These are phyloP conservation scores for Ophiostoma sp. DNA, from an alignment of 2,329 filamentous ascomycete species.

Conservation along the genomic window DNA sequence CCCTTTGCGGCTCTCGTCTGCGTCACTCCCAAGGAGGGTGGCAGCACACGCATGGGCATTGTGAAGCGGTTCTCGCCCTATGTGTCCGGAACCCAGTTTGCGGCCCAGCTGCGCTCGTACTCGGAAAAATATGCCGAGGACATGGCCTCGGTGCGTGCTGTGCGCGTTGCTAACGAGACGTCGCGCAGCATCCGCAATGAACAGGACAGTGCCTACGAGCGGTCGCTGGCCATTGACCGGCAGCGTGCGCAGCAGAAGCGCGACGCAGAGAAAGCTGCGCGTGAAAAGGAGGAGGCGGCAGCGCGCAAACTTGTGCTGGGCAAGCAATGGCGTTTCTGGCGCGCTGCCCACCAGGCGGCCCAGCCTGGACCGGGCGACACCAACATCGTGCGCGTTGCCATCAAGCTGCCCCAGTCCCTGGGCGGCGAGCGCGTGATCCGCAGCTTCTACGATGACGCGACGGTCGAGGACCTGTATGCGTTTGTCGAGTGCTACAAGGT, in stretches of 20 bases:
- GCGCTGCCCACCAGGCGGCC: slow-evolving; percentile 50
- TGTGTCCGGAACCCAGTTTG: slow-evolving; percentile 62
- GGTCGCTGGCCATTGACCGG: slow-evolving; percentile 79
- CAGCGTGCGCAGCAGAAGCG: slow-evolving; percentile 71
- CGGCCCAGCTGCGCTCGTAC: slow-evolving; percentile 67
- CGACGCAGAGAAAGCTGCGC: slow-evolving; percentile 59
- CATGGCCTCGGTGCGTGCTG: slow-evolving; percentile 66
- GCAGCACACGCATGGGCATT: slow-evolving; percentile 81
- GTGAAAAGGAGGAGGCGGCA: slow-evolving; percentile 57
- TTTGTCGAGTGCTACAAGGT: slow-evolving; percentile 88
- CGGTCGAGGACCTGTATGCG: slow-evolving; percentile 85
- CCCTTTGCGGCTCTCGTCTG: slow-evolving; percentile 84
- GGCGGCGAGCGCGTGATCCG: slow-evolving; percentile 70
- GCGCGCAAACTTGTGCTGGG: slow-evolving; percentile 39
- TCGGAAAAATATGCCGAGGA: slow-evolving; percentile 72
- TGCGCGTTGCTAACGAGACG: slow-evolving; percentile 73
- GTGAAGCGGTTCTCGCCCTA: slow-evolving; percentile 72
- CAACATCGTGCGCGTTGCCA: slow-evolving; percentile 64
- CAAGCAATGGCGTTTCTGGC: slow-evolving; percentile 70
- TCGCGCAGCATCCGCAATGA: slow-evolving; percentile 75
- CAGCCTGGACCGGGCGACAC: slow-evolving; percentile 59
- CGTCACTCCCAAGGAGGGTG: slow-evolving; percentile 68
- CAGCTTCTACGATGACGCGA: slow-evolving; percentile 59
- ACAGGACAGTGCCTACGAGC: slow-evolving; percentile 90
- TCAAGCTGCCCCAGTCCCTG: slow-evolving; percentile 55